Percentiles rank a stretch among this genome's conserved stretches.
phyloP scores from a whole-genome alignment of 345 rosid species.

The Eucalyptus cladocalyx region DNA sequence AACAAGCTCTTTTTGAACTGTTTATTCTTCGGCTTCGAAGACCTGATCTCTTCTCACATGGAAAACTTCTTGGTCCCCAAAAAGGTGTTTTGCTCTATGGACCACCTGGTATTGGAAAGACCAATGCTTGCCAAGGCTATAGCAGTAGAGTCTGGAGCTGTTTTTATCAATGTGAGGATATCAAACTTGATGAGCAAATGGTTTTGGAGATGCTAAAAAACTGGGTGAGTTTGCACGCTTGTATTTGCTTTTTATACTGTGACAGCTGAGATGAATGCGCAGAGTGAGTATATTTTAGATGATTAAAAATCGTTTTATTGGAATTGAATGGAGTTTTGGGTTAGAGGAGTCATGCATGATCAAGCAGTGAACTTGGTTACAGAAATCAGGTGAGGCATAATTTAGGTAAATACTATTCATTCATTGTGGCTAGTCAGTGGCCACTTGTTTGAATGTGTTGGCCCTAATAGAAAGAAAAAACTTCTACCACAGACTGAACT shows the following conservation, averaged over 20 bases:
- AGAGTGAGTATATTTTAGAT: neutral
- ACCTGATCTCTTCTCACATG: constrained; percentile 82
- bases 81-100: too few species aligned
- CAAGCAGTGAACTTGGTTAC: neutral
- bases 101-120: too few species aligned
- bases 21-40: constrained; percentile 83
- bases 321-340: neutral
- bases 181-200: too few species aligned
- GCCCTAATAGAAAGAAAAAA: neutral
- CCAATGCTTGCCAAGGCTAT: too few species aligned
- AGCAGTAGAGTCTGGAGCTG: too few species aligned
- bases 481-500: neutral
- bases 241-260: neutral
- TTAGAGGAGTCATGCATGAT: neutral
- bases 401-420: neutral
- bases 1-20: constrained; percentile 20
- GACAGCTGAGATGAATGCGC: neutral
- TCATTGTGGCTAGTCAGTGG: neutral
- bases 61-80: constrained; percentile 73
- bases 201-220: too few species aligned
- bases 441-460: neutral
- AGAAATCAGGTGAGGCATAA: neutral
- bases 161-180: too few species aligned
- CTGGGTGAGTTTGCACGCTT: too few species aligned
- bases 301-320: neutral